Evolutionary conservation across 78 protist species (phyloP), one percentile per base, ranked within the genome.

Genomic region (Speleostelium caveatum): DNA sequence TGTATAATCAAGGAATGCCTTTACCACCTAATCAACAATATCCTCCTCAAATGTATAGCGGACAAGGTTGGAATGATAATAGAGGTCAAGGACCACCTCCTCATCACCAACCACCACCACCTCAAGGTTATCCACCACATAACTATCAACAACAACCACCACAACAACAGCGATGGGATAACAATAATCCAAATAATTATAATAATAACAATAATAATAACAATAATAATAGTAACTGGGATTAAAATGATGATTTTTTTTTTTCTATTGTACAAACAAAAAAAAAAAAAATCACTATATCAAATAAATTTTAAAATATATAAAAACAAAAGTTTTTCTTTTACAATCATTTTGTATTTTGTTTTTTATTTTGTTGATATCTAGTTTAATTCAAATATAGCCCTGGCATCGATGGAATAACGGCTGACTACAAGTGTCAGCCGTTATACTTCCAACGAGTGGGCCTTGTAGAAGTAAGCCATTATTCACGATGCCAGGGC

Each of bases 121-220:
- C 3, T 22, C 0, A 26, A 60, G 30, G 24, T 60, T 60, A 30
- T 14, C 30, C 24, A 36, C 30, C 14, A 30, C 7, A 60, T 32
- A 60, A n/a, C 66, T 0, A 16, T 60, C 33, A 59, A 59, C 7
- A n/a, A n/a, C 65, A 59, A 59, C 26, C 1, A n/a, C 26, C 8
- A n/a, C 35, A 59, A 59, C 65, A 59, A n/a, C 26, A 2, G 2
- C 26, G 7, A 59, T 6, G 21, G 14, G 21, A 53, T 53, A 3
- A 3, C 21, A 53, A 53, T 3, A 53, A 53, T 3, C 14, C 14
- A 2, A 53, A 53, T 53, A 53, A 53, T 53, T 21, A 53, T 53
- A 53, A 53, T 53, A 53, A 53, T 53, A 53, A 53, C 21, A 53
- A 53, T 53, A 53, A 53, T 53, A 53, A 53, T 53, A 53, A 53